A percentile compares a stretch with the other conserved stretches of the same genome.
phyloP scores from a whole-genome alignment of 495 filamentous ascomycete species.

The Aspergillus saccharolyticus region DNA sequence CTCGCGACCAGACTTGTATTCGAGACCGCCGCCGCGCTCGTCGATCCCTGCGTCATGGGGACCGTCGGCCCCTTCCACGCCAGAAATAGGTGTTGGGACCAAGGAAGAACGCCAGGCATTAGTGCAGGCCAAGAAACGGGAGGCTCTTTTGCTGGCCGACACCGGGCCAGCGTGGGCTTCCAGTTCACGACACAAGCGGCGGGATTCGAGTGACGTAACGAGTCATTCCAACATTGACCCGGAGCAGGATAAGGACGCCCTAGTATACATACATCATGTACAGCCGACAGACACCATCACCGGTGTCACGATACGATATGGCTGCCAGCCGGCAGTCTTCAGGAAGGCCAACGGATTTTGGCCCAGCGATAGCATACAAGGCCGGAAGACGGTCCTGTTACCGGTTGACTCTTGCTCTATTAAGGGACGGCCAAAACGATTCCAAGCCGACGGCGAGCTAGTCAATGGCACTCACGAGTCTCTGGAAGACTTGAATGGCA shows the following conservation, averaged over 20 bases:
- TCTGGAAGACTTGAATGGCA: slow-evolving; percentile 34
- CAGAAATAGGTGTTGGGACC: slow-evolving; percentile 48
- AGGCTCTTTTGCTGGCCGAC: slow-evolving; percentile 53
- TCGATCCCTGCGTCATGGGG: slow-evolving; percentile 49
- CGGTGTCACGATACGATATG: slow-evolving; percentile 84
- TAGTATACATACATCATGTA: slow-evolving; percentile 90
- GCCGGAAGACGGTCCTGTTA: slow-evolving; percentile 71
- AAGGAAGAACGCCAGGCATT: slow-evolving; percentile 52
- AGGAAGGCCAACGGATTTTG: slow-evolving; percentile 87
- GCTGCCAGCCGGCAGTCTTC: slow-evolving; percentile 72
- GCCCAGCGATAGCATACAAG: slow-evolving; percentile 86
- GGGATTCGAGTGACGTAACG: slow-evolving; percentile 51
- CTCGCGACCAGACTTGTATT: slow-evolving; percentile 38
- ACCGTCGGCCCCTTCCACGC: slow-evolving; percentile 38
- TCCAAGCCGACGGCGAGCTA: slow-evolving; percentile 29
- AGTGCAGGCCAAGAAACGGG: slow-evolving; percentile 58
- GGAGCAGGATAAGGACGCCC: slow-evolving; percentile 60
- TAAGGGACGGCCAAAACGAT: slow-evolving; percentile 56
- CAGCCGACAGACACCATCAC: slow-evolving; percentile 77
- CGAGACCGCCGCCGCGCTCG: slow-evolving; percentile 34
- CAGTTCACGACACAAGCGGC: slow-evolving; percentile 51
- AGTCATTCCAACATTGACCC: slow-evolving; percentile 33
- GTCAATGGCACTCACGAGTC: slow-evolving; percentile 23
- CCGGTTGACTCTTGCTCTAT: slow-evolving; percentile 87
- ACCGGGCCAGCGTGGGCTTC: slow-evolving; percentile 41